phyloP scores from a whole-genome alignment of 140 eudicot genomes.

The Ambrosia hybrid region DNA sequence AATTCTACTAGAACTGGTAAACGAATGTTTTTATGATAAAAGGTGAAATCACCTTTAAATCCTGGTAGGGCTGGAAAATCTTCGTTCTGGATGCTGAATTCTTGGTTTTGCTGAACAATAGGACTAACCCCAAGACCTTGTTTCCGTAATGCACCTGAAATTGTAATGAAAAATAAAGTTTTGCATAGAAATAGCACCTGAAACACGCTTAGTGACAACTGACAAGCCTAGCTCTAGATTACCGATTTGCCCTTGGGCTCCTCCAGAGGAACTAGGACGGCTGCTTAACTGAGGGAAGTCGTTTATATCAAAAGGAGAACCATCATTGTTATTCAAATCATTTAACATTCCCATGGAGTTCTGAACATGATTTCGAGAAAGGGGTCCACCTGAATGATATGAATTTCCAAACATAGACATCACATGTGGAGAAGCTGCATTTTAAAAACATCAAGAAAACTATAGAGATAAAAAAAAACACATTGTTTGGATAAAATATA shows the following conservation, averaged over 20 bases:
- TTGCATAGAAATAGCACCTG: not conserved
- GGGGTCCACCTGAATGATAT: slow-evolving; percentile 81
- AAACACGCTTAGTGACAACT: not conserved
- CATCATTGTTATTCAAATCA: slow-evolving; percentile 78
- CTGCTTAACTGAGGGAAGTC: slow-evolving; percentile 88
- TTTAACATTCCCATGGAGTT: slow-evolving; percentile 82
- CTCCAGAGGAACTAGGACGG: slow-evolving; percentile 95
- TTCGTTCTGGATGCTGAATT: slow-evolving; percentile 92
- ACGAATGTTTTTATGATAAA: too few species aligned
- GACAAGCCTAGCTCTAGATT: not conserved
- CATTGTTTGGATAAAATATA: not conserved
- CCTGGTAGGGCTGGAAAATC: slow-evolving; percentile 96
- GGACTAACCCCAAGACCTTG: slow-evolving; percentile 92
- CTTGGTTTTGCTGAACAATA: slow-evolving; percentile 91
- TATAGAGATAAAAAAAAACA: too few species aligned
- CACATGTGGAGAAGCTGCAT: slow-evolving; percentile 94
- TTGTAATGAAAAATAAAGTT: not conserved
- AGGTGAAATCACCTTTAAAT: slow-evolving; percentile 52
- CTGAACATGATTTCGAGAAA: slow-evolving; percentile 65
- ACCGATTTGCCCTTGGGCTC: slow-evolving; percentile 82
- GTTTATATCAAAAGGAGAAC: slow-evolving; percentile 75
- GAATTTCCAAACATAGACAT: slow-evolving; percentile 90
- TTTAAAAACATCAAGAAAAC: not conserved
- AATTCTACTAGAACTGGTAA: not conserved
- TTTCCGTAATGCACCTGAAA: slow-evolving; percentile 81